phyloP scores from a whole-genome alignment of 768 basidiomycete species.

The Mycena rebaudengoi region DNA sequence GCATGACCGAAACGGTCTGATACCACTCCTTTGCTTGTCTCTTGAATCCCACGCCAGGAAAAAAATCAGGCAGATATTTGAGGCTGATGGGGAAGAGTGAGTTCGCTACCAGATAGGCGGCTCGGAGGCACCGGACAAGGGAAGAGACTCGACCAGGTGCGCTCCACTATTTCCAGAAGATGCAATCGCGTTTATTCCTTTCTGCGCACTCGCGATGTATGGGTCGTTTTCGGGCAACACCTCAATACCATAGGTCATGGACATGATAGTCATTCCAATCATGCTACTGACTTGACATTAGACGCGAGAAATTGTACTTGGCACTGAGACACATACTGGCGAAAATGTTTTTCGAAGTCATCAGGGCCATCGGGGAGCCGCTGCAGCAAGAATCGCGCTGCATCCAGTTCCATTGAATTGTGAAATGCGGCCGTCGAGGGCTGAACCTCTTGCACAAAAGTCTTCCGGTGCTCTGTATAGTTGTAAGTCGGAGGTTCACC shows the following conservation, averaged over 20 bases:
- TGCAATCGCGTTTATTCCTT: constrained; percentile 4
- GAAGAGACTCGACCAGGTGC: constrained; percentile 18
- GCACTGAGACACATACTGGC: constrained; percentile 14
- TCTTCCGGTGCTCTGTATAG: not conserved
- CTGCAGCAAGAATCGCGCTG: constrained; percentile 4
- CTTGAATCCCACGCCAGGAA: constrained; percentile 52
- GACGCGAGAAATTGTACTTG: too few relatives aligned
- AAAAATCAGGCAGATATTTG: constrained; percentile 45
- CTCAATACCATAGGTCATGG: constrained; percentile 22
- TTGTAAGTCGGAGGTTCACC: too few relatives aligned
- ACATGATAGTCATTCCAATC: constrained; percentile 13
- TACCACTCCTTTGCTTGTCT: constrained; percentile 40
- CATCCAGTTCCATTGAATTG: constrained; percentile 3
- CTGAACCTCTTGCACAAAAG: constrained; percentile 3
- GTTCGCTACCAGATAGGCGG: too few relatives aligned
- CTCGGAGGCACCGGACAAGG: not conserved
- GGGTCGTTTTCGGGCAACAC: constrained; percentile 16
- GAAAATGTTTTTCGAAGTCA: constrained; percentile 13
- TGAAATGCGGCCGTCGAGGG: not conserved
- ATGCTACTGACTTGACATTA: constrained; percentile 1
- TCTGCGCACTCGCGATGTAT: constrained; percentile 16
- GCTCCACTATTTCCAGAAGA: constrained; percentile 1
- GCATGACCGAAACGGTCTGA: constrained; percentile 26
- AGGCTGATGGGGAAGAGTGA: constrained; percentile 4
- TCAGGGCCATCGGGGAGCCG: constrained; percentile 4